Conservation (phyloP, 176 grass and related monocot species). For the Triticum turgidum region DNA sequence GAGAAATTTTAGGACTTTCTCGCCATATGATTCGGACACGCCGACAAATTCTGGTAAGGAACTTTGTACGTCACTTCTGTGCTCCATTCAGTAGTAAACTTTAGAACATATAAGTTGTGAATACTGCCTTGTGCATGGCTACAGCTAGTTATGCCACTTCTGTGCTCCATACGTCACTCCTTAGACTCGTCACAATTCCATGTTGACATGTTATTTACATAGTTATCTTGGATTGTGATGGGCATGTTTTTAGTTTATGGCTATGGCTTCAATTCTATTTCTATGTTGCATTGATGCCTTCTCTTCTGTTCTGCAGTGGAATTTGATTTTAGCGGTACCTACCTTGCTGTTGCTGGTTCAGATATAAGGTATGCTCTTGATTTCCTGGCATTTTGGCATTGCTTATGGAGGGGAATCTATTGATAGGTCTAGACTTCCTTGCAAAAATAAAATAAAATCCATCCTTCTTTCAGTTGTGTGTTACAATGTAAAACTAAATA, state of each 20-base stretch:
- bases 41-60: constrained; percentile 90
- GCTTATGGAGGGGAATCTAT: background rate
- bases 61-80: background rate
- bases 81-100: background rate
- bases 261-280: constrained; percentile 2
- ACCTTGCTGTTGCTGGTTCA: constrained; percentile 91
- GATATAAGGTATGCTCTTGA: constrained; percentile 66
- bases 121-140: background rate
- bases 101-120: constrained; percentile 26
- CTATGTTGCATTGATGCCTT: background rate
- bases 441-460: background rate
- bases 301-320: constrained; percentile 67
- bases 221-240: background rate
- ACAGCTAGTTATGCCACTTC: background rate
- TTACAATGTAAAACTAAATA: background rate
- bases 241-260: background rate
- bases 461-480: background rate
- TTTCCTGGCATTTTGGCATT: background rate
- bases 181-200: background rate
- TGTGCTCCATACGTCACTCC: background rate
- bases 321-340: constrained; percentile 93
- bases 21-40: constrained; percentile 82
- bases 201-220: background rate
- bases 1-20: constrained; percentile 94
- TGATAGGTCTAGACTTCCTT: background rate